Evolutionary conservation across 495 filamentous ascomycete genomes (phyloP).

Genomic region (Hyaloscypha bicolor): DNA sequence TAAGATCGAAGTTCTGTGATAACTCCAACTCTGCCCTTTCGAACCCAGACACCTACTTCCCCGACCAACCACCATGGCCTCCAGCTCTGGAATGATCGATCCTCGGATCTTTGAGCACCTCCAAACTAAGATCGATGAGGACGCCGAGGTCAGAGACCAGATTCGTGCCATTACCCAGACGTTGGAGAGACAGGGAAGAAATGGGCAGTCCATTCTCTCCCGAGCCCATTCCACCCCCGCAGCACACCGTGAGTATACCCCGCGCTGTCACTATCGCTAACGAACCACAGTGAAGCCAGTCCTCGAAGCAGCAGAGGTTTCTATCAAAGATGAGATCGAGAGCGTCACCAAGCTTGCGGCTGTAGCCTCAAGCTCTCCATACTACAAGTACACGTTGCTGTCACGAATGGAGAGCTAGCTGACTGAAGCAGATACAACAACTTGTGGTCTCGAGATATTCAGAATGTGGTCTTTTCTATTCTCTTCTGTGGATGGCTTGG

Average conservation of each 20-base stretch:
- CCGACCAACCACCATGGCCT: constrained; percentile 5
- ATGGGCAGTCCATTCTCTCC: constrained; percentile 79
- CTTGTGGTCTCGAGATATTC: constrained; percentile 81
- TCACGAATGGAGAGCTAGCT: background rate
- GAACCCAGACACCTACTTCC: background rate
- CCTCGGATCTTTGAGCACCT: constrained; percentile 84
- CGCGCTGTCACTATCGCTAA: constrained; percentile 16
- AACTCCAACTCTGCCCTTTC: too few relatives aligned
- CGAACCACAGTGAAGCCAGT: constrained; percentile 37
- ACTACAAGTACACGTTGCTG: constrained; percentile 72
- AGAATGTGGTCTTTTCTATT: constrained; percentile 75
- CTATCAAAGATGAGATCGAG: constrained; percentile 58
- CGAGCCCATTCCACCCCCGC: constrained; percentile 84
- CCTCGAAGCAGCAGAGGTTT: constrained; percentile 52
- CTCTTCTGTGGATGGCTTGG: constrained; percentile 80
- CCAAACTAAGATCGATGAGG: constrained; percentile 88
- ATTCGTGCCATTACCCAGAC: constrained; percentile 78
- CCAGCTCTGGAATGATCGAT: constrained; percentile 59
- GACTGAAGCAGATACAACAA: constrained; percentile 63
- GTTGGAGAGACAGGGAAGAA: constrained; percentile 66
- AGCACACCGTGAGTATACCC: constrained; percentile 63
- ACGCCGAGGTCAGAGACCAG: constrained; percentile 77
- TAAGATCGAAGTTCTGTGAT: too few relatives aligned
- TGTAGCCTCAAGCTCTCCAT: constrained; percentile 81
- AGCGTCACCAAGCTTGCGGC: constrained; percentile 62